A percentile compares a stretch with the other conserved stretches of the same genome.
Evolutionary conservation across 2,329 filamentous ascomycete species (phyloP).

Genomic region (Xylariaceae sp.): DNA sequence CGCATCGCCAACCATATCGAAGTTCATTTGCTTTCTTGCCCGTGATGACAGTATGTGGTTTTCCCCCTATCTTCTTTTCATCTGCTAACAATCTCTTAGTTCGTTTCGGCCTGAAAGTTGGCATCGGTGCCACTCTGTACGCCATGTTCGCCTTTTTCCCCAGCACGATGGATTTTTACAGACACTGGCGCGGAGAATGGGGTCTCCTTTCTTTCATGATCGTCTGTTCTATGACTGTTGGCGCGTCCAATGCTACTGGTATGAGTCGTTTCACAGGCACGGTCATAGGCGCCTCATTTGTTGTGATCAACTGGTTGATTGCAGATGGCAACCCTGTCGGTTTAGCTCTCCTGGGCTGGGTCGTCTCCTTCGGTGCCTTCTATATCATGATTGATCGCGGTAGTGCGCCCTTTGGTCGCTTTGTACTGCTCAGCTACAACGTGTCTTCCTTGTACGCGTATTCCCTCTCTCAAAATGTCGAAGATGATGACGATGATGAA

Average conservation of each 20-base stretch:
- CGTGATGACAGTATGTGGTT: constrained; percentile 48
- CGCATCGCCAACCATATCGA: constrained; percentile 43
- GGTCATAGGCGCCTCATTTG: constrained; percentile 69
- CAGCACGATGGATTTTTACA: constrained; percentile 71
- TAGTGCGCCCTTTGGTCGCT: constrained; percentile 85
- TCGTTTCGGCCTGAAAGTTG: constrained; percentile 86
- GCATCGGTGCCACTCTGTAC: constrained; percentile 81
- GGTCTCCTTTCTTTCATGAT: constrained; percentile 96
- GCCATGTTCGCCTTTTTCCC: constrained; percentile 83
- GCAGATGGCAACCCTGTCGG: constrained; percentile 67
- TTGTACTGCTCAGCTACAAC: constrained; percentile 94
- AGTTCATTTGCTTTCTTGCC: constrained; percentile 43
- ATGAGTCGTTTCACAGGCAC: constrained; percentile 83
- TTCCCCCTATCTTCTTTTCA: neutral
- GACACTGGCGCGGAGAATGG: constrained; percentile 93
- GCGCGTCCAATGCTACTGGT: constrained; percentile 89
- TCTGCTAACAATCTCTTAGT: constrained; percentile 35
- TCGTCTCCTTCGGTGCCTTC: constrained; percentile 77
- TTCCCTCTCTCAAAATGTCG: constrained; percentile 73
- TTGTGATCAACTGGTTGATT: constrained; percentile 71
- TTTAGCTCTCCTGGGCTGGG: constrained; percentile 75
- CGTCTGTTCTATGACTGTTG: constrained; percentile 95
- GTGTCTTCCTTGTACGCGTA: constrained; percentile 92
- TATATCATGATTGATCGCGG: constrained; percentile 81
- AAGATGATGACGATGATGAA: constrained; percentile 81